Percentiles rank a stretch among this genome's conserved stretches.
phyloP scores from a whole-genome alignment of 108 stramenopile genomes.

The Phaeodactylum tricornutum region DNA sequence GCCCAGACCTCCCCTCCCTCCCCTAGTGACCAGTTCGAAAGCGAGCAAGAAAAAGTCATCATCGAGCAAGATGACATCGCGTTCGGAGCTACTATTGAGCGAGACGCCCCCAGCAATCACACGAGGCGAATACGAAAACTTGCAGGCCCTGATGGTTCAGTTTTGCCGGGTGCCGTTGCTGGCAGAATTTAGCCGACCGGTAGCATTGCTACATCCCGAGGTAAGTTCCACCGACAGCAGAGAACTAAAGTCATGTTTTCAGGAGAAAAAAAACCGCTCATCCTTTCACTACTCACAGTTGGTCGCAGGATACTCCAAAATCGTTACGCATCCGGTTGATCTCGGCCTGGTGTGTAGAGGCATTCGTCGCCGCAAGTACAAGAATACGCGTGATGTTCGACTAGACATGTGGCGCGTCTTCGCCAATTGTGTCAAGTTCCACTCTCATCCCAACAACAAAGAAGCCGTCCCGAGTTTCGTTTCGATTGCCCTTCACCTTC shows the following conservation, averaged over 20 bases:
- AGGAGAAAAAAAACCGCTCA: too few relatives aligned
- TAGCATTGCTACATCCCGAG: constrained; percentile 78
- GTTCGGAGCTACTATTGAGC: constrained; percentile 22
- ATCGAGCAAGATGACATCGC: not conserved
- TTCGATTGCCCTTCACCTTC: constrained; percentile 69
- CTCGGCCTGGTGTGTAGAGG: constrained; percentile 69
- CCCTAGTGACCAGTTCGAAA: not conserved
- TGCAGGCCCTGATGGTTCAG: constrained; percentile 58
- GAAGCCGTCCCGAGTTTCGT: constrained; percentile 79
- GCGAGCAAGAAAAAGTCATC: not conserved
- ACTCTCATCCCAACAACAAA: constrained; percentile 68
- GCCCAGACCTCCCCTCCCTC: not conserved
- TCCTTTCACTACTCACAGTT: constrained; percentile 33
- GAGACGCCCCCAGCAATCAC: constrained; percentile 53
- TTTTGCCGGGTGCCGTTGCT: constrained; percentile 81
- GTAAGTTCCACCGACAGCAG: too few relatives aligned
- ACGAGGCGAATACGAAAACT: constrained; percentile 58
- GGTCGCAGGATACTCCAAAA: constrained; percentile 60
- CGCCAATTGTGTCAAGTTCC: constrained; percentile 77
- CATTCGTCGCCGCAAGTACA: constrained; percentile 64
- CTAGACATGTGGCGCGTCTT: constrained; percentile 86
- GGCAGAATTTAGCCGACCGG: constrained; percentile 83
- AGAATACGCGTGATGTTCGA: constrained; percentile 53
- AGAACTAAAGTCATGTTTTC: too few relatives aligned
- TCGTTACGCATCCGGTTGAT: constrained; percentile 78